Conservation (phyloP, 257 asterid genomes). For the Ligustrum vulgare region DNA sequence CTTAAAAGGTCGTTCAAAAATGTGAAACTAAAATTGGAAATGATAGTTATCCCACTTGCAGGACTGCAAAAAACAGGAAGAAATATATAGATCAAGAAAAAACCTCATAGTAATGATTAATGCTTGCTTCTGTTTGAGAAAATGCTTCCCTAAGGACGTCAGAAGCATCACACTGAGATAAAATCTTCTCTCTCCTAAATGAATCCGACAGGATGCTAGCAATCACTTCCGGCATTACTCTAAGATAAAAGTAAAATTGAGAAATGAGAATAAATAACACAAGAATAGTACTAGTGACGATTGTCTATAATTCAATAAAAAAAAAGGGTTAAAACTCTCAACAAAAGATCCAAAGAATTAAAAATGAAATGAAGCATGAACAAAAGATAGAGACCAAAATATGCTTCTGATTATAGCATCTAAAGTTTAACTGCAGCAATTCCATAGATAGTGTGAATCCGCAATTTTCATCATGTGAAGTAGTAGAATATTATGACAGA, state of each 20-base stretch:
- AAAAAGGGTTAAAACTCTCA: not conserved
- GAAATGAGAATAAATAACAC: constrained; percentile 22
- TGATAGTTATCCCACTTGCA: not conserved
- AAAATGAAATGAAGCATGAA: not conserved
- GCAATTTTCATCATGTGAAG: not conserved
- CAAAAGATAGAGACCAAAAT: not conserved
- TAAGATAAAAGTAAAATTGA: constrained; percentile 34
- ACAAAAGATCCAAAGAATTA: not conserved
- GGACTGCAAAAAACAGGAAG: constrained; percentile 10
- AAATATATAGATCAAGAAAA: constrained; percentile 21
- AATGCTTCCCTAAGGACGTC: constrained; percentile 96
- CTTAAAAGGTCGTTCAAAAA: not conserved
- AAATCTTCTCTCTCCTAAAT: constrained; percentile 63
- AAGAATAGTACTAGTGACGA: not conserved
- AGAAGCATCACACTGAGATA: constrained; percentile 70
- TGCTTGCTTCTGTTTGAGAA: constrained; percentile 76
- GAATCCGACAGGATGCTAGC: constrained; percentile 80
- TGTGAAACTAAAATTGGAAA: not conserved
- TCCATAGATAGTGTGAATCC: not conserved
- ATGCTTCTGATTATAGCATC: constrained; percentile 2
- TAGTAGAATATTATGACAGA: not conserved
- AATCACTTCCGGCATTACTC: constrained; percentile 87
- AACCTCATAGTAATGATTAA: constrained; percentile 92
- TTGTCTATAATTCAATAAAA: not conserved
- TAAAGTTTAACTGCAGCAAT: not conserved